Percentiles rank a stretch among this genome's conserved stretches.
Conservation (phyloP, 768 basidiomycete genomes). For the Boletus tomentosulus region DNA sequence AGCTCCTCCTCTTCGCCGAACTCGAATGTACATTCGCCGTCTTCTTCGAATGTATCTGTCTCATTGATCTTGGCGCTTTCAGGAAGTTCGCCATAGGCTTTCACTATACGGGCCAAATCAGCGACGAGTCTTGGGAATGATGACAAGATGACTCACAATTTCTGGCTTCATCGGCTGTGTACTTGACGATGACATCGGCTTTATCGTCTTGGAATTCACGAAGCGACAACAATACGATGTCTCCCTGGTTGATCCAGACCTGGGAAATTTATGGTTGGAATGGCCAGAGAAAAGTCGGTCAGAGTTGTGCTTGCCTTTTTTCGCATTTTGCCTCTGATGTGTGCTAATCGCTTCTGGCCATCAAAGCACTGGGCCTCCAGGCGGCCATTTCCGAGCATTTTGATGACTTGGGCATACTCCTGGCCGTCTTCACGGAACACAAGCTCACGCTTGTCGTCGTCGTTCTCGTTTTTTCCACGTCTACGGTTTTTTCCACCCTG, state of each 20-base stretch:
- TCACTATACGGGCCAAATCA: conserved; percentile 47
- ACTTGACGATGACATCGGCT: conserved; percentile 99
- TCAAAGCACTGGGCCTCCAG: conserved; percentile 97
- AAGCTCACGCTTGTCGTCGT: conserved; percentile 96
- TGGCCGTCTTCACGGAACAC: conserved; percentile 99
- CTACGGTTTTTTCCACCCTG: conserved; percentile 99
- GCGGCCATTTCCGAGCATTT: conserved; percentile 98
- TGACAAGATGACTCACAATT: conserved; percentile 48
- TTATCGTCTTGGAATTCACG: conserved; percentile 99
- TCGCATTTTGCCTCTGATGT: conserved; percentile 98
- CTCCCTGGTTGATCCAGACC: conserved; percentile 99
- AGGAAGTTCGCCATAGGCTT: conserved; percentile 97
- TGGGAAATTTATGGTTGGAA: conserved; percentile 28
- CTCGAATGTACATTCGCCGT: conserved; percentile 85
- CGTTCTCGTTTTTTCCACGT: conserved; percentile 99
- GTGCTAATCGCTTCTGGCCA: conserved; percentile 94
- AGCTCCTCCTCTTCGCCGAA: conserved; percentile 87
- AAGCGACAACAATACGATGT: conserved; percentile 90
- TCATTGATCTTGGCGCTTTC: conserved; percentile 97
- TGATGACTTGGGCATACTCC: conserved; percentile 96
- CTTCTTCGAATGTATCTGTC: conserved; percentile 89
- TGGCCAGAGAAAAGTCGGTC: neutral
- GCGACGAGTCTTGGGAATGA: conserved; percentile 2
- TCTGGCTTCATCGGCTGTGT: conserved; percentile 92
- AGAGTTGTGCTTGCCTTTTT: conserved; percentile 72